These are phyloP conservation scores for Phytophthora fragariae DNA, from an alignment of 352 stramenopile species.

Conservation along the genomic window DNA sequence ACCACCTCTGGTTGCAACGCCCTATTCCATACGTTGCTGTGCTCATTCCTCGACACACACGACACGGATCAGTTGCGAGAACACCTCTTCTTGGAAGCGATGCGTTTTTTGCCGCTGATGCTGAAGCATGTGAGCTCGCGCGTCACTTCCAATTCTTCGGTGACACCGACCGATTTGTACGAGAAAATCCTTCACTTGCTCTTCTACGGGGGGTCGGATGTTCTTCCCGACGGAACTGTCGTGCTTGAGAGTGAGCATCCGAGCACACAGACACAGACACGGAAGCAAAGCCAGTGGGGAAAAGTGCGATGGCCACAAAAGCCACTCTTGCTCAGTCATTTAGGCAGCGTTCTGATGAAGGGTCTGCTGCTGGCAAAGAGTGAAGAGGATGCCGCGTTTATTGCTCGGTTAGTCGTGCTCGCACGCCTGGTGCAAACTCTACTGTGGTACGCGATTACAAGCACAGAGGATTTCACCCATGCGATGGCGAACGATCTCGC, in stretches of 20 bases:
- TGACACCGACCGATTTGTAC: constrained; percentile 34
- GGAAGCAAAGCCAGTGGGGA: constrained; percentile 86
- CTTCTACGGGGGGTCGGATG: constrained; percentile 79
- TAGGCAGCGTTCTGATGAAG: constrained; percentile 79
- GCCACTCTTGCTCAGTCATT: constrained; percentile 74
- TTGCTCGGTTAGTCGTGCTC: constrained; percentile 69
- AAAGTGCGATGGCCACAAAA: constrained; percentile 84
- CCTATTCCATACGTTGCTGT: constrained; percentile 83
- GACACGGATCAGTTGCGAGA: constrained; percentile 72
- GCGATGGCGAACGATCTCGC: constrained; percentile 66
- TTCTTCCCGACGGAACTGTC: constrained; percentile 70
- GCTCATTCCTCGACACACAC: constrained; percentile 70
- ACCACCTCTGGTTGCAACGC: constrained; percentile 78
- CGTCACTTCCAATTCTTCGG: constrained; percentile 35
- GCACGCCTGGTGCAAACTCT: constrained; percentile 79
- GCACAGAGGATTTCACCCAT: constrained; percentile 65
- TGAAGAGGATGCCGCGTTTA: constrained; percentile 65
- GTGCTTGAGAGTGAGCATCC: constrained; percentile 80
- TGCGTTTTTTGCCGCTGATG: constrained; percentile 82
- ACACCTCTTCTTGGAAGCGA: constrained; percentile 71
- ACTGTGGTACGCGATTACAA: constrained; percentile 77
- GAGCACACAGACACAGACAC: constrained; percentile 87
- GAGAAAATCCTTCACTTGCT: constrained; percentile 67
- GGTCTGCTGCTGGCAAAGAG: constrained; percentile 68
- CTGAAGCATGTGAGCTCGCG: constrained; percentile 57